Base-by-base conservation (phyloP, 2,329 filamentous ascomycete species). In the Penicillium occitanis region DNA sequence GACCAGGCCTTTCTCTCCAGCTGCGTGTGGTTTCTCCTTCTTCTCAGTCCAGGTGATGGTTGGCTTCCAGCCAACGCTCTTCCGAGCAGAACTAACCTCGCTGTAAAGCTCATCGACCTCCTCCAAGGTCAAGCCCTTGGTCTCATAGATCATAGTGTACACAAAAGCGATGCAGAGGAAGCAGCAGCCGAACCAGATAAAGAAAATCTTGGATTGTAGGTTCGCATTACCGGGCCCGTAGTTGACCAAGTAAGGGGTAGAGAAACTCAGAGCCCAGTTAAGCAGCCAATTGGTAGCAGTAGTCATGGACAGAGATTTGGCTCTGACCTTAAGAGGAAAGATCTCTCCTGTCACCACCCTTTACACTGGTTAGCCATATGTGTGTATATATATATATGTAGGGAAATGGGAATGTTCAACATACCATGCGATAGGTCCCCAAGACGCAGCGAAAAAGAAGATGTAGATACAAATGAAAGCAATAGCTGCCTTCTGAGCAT, bases 181-280 rank as follows among this genome's bases (percentile, higher is more conserved):
- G 37, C 37, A 40, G 37, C 37, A 40, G 37, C 37, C 37, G 37
- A 40, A 40, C 37, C 37, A 40, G 37, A 40, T 40, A 14, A 40
- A 40, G 13, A 40, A 40, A 14, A 40, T 40, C 14, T 40, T 40
- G 37, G 37, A 40, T 14, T 40, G 37, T 40, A 40, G 37, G 37
- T 40, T 40, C 13, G 37, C 37, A 40, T 40, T 40, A 17, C 37
- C 37, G 13, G 37, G 37, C 17, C 37, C 37, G 17, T 40, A 40
- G 17, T 40, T 40, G 37, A 40, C 37, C 37, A 40, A 40, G 37
- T 40, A 40, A 40, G 37, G 37, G 17, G 37, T 40, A 40, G 88
- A 85, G 75, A 92, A 95, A 62, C 90, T 90, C 68, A 96, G 94
- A 53, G 86, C 90, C 74, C 91, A 94, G 78, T 93, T 93, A 53